Evolutionary conservation across 768 basidiomycete genomes (phyloP), one percentile per base, ranked within the genome.

Genomic region (Kwoniella shandongensis): DNA sequence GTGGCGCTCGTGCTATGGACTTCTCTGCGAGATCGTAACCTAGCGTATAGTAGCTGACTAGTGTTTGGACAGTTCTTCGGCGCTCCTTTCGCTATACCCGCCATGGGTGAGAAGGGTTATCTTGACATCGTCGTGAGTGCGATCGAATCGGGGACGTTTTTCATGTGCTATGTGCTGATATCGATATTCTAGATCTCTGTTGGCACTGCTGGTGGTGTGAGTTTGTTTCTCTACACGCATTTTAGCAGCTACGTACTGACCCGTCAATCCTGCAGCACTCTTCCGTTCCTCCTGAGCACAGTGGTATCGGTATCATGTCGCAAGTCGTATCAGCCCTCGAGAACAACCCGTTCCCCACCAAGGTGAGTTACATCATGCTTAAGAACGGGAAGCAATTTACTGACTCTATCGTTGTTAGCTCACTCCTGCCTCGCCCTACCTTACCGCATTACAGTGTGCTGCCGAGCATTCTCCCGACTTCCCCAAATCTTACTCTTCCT

Each of bases 71-170:
- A 68, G 66, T 64, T 61, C 52, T 74, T 61, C 42, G 71, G 73
- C 30, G 57, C 52, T 20, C 53, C 63, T 7, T 72, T 76, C 32
- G 74, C 73, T 36, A 48, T 65, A 1, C 70, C 70, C 15, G 67
- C 54, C 10, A 63, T 67, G 53, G 62, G 63, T 18, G 74, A 76
- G 65, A 74, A 76, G 48, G 74, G 74, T 13, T 76, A 74, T 47
- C 47, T 73, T 50, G 73, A 76, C 50, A 64, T 76, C 35, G 30
- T 45, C 36, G 66, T 67, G 39, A 39, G 62, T 67, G 4, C 13
- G 29, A 35, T n/a, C 32, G 40, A 40, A 4, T 52, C 13, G 27
- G 6, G n/a, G 35, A 17, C 35, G 17, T 23, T 2, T 51, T 25
- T 20, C 13, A n/a, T 18, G 4, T 8, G 25, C 18, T n/a, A 13